phyloP scores from a whole-genome alignment of 2,329 filamentous ascomycete species.

The Xylariaceae sp. region DNA sequence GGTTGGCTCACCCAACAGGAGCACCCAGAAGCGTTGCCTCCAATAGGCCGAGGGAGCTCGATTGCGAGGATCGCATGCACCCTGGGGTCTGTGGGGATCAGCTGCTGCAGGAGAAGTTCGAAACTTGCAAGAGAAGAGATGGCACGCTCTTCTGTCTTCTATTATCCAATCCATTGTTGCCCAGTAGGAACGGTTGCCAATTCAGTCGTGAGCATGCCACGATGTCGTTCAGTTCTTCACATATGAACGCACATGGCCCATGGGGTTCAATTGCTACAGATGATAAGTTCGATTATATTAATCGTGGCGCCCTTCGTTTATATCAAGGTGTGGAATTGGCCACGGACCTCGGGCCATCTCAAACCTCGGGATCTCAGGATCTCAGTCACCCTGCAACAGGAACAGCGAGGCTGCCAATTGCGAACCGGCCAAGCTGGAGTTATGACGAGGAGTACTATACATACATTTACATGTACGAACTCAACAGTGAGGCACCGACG shows the following conservation, averaged over 20 bases:
- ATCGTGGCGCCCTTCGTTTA: conserved; percentile 1
- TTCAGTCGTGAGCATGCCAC: conserved; percentile 21
- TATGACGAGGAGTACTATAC: neutral
- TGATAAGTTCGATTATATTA: conserved; percentile 5
- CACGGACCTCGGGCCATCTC: conserved; percentile 1
- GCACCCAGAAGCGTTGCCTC: conserved; percentile 15
- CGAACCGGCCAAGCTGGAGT: neutral
- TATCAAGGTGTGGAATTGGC: neutral
- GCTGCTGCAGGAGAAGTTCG: conserved; percentile 27
- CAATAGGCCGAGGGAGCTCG: conserved; percentile 17
- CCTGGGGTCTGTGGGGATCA: conserved; percentile 21
- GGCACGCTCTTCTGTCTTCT: conserved; percentile 9
- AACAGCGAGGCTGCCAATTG: conserved; percentile 10
- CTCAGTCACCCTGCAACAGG: conserved; percentile 3
- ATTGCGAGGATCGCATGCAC: conserved; percentile 16
- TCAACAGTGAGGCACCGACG: conserved; percentile 2
- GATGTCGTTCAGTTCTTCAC: conserved; percentile 18
- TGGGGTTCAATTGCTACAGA: conserved; percentile 10
- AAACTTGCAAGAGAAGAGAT: conserved; percentile 24
- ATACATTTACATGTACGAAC: neutral
- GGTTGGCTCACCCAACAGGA: conserved; percentile 27
- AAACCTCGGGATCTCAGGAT: conserved; percentile 1
- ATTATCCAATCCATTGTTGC: conserved; percentile 3
- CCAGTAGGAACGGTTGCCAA: conserved; percentile 21
- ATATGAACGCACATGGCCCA: conserved; percentile 16